Percentiles rank a stretch among this genome's conserved stretches.
These are phyloP conservation scores for Choiromyces venosus DNA, from an alignment of 495 filamentous ascomycete genomes.

Conservation along the genomic window DNA sequence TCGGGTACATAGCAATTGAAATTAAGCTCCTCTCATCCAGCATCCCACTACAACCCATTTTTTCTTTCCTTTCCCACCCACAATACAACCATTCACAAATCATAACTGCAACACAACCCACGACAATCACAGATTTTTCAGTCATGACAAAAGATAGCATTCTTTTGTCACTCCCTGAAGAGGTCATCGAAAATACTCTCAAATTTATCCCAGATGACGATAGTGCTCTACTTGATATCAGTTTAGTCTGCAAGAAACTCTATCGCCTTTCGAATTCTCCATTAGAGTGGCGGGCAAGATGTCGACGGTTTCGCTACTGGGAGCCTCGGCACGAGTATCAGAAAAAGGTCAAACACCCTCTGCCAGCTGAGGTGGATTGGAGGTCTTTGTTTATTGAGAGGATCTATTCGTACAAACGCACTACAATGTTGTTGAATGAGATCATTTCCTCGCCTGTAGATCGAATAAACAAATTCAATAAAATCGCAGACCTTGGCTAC, in stretches of 20 bases:
- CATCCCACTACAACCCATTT: not conserved
- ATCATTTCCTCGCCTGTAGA: slow-evolving; percentile 63
- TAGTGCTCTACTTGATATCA: slow-evolving; percentile 29
- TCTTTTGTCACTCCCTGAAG: slow-evolving; percentile 57
- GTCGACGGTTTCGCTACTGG: slow-evolving; percentile 68
- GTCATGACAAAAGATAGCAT: slow-evolving; percentile 22
- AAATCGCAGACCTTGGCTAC: slow-evolving; percentile 66
- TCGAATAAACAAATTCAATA: slow-evolving; percentile 62
- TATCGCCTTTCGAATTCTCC: slow-evolving; percentile 60
- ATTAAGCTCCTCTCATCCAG: not conserved
- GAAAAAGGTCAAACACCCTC: slow-evolving; percentile 49
- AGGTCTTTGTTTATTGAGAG: slow-evolving; percentile 63
- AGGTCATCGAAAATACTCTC: slow-evolving; percentile 67
- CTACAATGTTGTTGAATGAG: slow-evolving; percentile 58
- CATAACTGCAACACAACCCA: not conserved
- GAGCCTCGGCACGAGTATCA: slow-evolving; percentile 58
- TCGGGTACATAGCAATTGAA: not conserved
- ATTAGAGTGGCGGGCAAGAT: slow-evolving; percentile 74
- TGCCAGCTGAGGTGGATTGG: slow-evolving; percentile 62
- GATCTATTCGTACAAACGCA: slow-evolving; percentile 51
- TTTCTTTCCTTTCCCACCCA: not conserved
- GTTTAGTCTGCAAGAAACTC: slow-evolving; percentile 59
- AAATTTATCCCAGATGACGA: slow-evolving; percentile 55
- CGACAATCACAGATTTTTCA: not conserved
- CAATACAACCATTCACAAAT: not conserved